These are phyloP conservation scores for Russula lepida DNA, from an alignment of 768 basidiomycete species.

Conservation along the genomic window DNA sequence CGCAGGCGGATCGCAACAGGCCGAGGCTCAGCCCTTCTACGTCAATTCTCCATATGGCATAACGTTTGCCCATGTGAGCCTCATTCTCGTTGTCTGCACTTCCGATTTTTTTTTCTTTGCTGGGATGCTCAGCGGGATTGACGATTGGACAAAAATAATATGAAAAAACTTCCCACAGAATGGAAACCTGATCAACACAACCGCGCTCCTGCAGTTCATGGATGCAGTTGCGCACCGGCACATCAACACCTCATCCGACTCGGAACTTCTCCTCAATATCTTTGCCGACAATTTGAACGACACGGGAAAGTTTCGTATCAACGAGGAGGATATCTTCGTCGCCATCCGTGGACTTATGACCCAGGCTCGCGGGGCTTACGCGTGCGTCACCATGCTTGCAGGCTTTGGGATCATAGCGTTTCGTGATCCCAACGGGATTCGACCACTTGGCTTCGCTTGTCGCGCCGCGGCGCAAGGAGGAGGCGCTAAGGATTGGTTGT, in stretches of 20 bases:
- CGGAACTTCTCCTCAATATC: constrained; percentile 93
- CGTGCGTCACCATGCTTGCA: constrained; percentile 97
- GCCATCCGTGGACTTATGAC: constrained; percentile 86
- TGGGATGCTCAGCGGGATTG: not conserved
- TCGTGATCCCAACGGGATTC: constrained; percentile 95
- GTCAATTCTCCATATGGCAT: constrained; percentile 99
- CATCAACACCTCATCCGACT: constrained; percentile 98
- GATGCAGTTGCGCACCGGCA: constrained; percentile 95
- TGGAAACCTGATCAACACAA: constrained; percentile 94
- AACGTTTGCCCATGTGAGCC: constrained; percentile 86
- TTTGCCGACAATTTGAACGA: constrained; percentile 97
- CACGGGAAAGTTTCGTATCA: constrained; percentile 98
- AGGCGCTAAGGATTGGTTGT: constrained; percentile 77
- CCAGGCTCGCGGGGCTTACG: constrained; percentile 88
- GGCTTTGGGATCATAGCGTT: constrained; percentile 98
- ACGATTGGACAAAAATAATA: not conserved
- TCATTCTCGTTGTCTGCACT: not conserved
- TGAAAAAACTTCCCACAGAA: constrained; percentile 46
- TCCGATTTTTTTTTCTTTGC: not conserved
- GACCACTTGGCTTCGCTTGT: constrained; percentile 81
- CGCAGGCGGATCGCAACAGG: constrained; percentile 92
- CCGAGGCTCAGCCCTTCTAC: constrained; percentile 98
- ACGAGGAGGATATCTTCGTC: constrained; percentile 97
- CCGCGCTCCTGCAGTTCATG: constrained; percentile 80
- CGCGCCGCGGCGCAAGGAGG: constrained; percentile 36